Percentiles rank a stretch among this genome's conserved stretches.
Evolutionary conservation across 495 filamentous ascomycete species (phyloP).

Genomic region (Melanomma pulvis-pyrius): DNA sequence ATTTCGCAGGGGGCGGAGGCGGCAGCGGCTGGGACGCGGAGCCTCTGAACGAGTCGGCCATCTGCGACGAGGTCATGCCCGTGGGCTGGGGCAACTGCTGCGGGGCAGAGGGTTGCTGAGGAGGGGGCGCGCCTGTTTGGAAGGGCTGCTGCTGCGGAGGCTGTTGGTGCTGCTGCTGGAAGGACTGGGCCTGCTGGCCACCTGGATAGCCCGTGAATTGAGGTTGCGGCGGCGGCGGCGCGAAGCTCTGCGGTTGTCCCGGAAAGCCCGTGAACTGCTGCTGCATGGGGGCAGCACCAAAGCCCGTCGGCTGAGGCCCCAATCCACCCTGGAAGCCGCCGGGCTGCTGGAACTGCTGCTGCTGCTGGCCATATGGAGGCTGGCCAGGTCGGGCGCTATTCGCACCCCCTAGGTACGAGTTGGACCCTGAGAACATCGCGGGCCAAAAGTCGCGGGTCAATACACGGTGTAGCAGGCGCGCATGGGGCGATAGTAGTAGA

Average conservation of each 20-base stretch:
- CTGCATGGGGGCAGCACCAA: conserved; percentile 60
- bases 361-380: conserved; percentile 66
- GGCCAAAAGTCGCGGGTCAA: neutral
- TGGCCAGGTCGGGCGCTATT: conserved; percentile 74
- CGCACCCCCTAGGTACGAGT: conserved; percentile 77
- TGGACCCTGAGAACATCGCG: conserved; percentile 86
- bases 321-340: conserved; percentile 51
- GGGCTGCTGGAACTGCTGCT: conserved; percentile 52
- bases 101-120: conserved; percentile 51
- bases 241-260: conserved; percentile 52
- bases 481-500: conserved; percentile 15
- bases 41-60: conserved; percentile 80
- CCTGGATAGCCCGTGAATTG: conserved; percentile 60
- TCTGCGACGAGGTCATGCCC: conserved; percentile 72
- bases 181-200: conserved; percentile 46
- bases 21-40: conserved; percentile 46
- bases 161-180: conserved; percentile 49
- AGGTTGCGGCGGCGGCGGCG: conserved; percentile 53
- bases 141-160: conserved; percentile 50
- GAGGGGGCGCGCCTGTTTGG: conserved; percentile 42
- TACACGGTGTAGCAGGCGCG: neutral
- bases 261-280: conserved; percentile 61
- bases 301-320: conserved; percentile 53
- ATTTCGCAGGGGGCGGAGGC: conserved; percentile 57
- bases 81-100: conserved; percentile 48